Evolutionary conservation across 495 filamentous ascomycete genomes (phyloP).

Genomic region (Podospora appendiculata): DNA sequence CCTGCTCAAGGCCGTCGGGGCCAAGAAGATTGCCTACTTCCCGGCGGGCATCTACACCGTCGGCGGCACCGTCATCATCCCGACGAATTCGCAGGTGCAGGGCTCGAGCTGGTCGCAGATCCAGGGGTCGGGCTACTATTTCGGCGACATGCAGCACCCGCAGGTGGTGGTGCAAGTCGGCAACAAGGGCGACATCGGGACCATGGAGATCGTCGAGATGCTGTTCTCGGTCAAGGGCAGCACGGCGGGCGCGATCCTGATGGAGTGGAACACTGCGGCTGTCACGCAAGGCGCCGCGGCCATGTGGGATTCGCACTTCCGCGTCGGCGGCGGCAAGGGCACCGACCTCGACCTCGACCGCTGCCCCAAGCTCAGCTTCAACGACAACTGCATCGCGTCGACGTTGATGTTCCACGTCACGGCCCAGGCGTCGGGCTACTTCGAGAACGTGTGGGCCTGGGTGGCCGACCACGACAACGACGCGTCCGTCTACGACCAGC

Average conservation of each 20-base stretch:
- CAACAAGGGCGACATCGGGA: conserved; percentile 39
- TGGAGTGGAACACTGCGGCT: conserved; percentile 26
- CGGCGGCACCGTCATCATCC: conserved; percentile 28
- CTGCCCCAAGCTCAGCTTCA: conserved; percentile 26
- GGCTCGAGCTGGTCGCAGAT: conserved; percentile 25
- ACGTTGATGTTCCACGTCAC: conserved; percentile 46
- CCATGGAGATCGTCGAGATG: conserved; percentile 44
- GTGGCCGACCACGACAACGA: conserved; percentile 86
- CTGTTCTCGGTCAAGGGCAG: conserved; percentile 20
- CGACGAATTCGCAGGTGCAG: conserved; percentile 33
- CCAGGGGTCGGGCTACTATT: conserved; percentile 26
- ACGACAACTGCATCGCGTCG: conserved; percentile 42
- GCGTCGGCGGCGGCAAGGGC: conserved; percentile 49
- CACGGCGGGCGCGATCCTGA: conserved; percentile 22
- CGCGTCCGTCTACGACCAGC: not conserved
- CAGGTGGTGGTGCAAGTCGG: conserved; percentile 42
- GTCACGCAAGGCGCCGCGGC: conserved; percentile 7
- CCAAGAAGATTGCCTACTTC: conserved; percentile 45
- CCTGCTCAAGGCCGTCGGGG: conserved; percentile 39
- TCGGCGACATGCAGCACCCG: conserved; percentile 35
- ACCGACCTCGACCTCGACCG: conserved; percentile 50
- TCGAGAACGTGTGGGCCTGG: conserved; percentile 92
- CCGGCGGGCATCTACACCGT: conserved; percentile 26
- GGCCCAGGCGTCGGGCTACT: conserved; percentile 38
- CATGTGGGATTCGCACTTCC: conserved; percentile 25